phyloP scores from a whole-genome alignment of 495 filamentous ascomycete species.

The Hypoxylon perforatum region DNA sequence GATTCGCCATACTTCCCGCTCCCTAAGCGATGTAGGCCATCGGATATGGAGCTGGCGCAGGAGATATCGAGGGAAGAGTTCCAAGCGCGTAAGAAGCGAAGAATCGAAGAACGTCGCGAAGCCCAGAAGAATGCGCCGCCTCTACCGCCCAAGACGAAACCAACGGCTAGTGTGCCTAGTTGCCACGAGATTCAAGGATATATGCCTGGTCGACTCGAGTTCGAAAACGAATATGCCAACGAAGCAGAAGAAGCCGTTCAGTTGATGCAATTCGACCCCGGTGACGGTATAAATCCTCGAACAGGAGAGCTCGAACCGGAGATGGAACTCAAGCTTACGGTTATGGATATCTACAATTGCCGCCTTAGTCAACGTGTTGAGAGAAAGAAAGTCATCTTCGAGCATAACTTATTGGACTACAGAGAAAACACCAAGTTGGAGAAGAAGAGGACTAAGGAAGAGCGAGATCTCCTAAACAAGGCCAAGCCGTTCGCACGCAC shows the following conservation, averaged over 20 bases:
- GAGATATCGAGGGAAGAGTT: slow-evolving; percentile 90
- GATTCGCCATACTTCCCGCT: slow-evolving; percentile 85
- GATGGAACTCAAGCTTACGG: slow-evolving; percentile 95
- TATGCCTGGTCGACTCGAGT: slow-evolving; percentile 97
- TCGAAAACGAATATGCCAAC: slow-evolving; percentile 97
- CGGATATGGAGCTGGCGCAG: slow-evolving; percentile 78
- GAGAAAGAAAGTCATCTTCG: slow-evolving; percentile 95
- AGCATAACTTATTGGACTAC: slow-evolving; percentile 93
- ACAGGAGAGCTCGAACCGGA: slow-evolving; percentile 91
- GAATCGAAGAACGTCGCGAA: slow-evolving; percentile 93
- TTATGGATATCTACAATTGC: slow-evolving; percentile 98
- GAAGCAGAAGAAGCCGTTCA: slow-evolving; percentile 98
- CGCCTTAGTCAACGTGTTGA: slow-evolving; percentile 93
- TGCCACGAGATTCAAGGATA: slow-evolving; percentile 99
- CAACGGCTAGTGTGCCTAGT: slow-evolving; percentile 89
- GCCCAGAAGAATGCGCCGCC: slow-evolving; percentile 84
- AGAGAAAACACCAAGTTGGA: slow-evolving; percentile 85
- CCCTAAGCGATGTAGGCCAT: slow-evolving; percentile 81
- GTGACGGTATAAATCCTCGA: slow-evolving; percentile 84
- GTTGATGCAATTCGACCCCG: slow-evolving; percentile 96
- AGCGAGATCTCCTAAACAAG: slow-evolving; percentile 87
- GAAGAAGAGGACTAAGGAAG: slow-evolving; percentile 96
- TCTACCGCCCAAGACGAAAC: slow-evolving; percentile 91
- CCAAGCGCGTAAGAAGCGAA: slow-evolving; percentile 89
- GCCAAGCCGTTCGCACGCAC: slow-evolving; percentile 95